phyloP scores from a whole-genome alignment of 257 asterid genomes.

The Fraxinus pennsylvanica region DNA sequence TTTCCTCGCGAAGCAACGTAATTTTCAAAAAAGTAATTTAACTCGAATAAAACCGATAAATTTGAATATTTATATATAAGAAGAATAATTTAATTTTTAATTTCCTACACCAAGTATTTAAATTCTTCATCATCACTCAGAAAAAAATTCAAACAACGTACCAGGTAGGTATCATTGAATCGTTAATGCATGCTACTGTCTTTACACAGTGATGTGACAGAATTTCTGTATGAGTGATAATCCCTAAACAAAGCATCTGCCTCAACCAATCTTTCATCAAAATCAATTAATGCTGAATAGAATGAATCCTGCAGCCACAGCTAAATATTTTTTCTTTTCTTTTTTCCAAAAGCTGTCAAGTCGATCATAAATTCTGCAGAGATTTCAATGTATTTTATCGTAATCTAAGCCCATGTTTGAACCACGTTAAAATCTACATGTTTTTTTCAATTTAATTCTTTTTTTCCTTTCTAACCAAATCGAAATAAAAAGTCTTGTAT shows the following conservation, averaged over 20 bases:
- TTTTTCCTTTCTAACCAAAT: background rate
- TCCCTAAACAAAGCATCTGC: background rate
- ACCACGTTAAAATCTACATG: background rate
- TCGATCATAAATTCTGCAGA: background rate
- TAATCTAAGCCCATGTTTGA: background rate
- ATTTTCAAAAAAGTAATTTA: too few species aligned
- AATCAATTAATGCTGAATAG: background rate
- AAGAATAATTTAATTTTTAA: too few species aligned
- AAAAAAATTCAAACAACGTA: background rate
- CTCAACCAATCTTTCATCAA: background rate
- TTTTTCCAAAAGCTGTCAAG: background rate
- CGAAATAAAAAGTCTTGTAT: background rate
- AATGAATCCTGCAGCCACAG: background rate
- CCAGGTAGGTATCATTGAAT: background rate
- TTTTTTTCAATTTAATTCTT: background rate
- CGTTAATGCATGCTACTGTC: constrained; percentile 3
- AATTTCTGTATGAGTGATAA: constrained; percentile 1
- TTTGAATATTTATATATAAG: too few species aligned
- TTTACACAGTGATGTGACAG: background rate
- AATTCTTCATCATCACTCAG: too few species aligned
- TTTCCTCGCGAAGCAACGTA: too few species aligned
- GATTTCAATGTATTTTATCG: background rate
- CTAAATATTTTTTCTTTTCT: background rate
- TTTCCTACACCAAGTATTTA: too few species aligned
- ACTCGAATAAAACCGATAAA: too few species aligned